Evolutionary conservation across 768 basidiomycete genomes (phyloP), one percentile per base, ranked within the genome.

Genomic region (Boletus reticulatus): DNA sequence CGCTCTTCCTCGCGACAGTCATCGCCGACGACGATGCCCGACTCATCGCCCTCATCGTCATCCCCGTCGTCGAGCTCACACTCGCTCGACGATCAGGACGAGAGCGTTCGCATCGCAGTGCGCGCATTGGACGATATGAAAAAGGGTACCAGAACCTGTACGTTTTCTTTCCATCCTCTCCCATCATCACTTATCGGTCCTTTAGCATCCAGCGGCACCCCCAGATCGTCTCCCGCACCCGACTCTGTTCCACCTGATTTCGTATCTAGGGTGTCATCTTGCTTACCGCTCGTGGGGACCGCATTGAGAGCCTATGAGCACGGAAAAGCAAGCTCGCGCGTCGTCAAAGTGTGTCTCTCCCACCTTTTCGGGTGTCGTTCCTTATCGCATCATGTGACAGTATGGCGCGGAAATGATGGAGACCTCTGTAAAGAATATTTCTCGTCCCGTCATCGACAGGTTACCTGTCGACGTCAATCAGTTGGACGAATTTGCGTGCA

Each of bases 321-420:
- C 19, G 85, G 87, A 43, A 94, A 94, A 71, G 89, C 88, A 8
- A 84, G 83, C 60, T 92, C 90, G 11, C 76, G 89, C 36, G 89
- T 94, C 43, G 89, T 94, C 60, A 92, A 94, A 79, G 92, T 91
- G 56, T 50, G 77, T 54, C 34, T 36, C 6, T 32, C 20, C n/a
- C 39, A 17, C 46, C 16, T 49, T 45, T 5, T 17, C 42, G 16
- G 43, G 22, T 13, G 1, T 20, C 19, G 10, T 36, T 20, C 22
- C 58, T 63, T 51, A 68, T 66, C 58, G 41, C 42, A 14, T 9
- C 24, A 17, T 36, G 39, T 52, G 27, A n/a, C 67, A 93, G 91
- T 92, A 92, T 65, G 89, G 92, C 47, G 91, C 89, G 17, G 87
- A 88, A 71, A 88, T 93, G 81, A 82, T 93, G 73, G 92, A 93